Percentiles rank a stretch among this genome's conserved stretches.
These are phyloP conservation scores for Microstegium vimineum DNA, from an alignment of 176 grass and related monocot genomes.

Conservation along the genomic window DNA sequence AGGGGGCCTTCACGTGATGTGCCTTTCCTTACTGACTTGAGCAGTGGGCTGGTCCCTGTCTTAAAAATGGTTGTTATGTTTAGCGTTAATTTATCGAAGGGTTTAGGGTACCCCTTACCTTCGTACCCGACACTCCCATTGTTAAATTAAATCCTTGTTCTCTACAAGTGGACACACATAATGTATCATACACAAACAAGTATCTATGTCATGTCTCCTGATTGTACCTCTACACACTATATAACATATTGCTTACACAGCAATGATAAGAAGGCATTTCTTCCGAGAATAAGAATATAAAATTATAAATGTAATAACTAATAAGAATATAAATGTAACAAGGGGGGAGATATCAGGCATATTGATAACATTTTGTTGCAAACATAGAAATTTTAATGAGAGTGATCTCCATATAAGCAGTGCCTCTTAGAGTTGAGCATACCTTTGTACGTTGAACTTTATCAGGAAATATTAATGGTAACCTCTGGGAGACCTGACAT, in stretches of 20 bases:
- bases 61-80: too few relatives aligned
- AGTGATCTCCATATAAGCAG: not conserved
- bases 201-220: not conserved
- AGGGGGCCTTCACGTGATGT: too few relatives aligned
- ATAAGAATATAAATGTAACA: not conserved
- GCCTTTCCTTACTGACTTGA: too few relatives aligned
- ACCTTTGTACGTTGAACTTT: conserved; percentile 99
- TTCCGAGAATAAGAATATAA: not conserved
- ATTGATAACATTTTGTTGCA: conserved; percentile 5
- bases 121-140: too few relatives aligned
- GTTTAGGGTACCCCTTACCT: too few relatives aligned
- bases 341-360: not conserved
- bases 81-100: too few relatives aligned
- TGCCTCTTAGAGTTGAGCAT: conserved; percentile 23
- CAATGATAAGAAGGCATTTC: not conserved
- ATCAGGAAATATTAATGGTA: conserved; percentile 78
- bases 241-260: not conserved
- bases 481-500: conserved; percentile 72
- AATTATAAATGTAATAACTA: not conserved
- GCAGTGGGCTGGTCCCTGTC: too few relatives aligned
- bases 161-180: not conserved
- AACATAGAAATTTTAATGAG: conserved; percentile 10
- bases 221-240: not conserved
- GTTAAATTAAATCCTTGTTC: not conserved
- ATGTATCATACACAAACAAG: conserved; percentile 3